A percentile compares a stretch with the other conserved stretches of the same genome.
phyloP scores from a whole-genome alignment of 306 rosid genomes.

The Lablab purpureus region DNA sequence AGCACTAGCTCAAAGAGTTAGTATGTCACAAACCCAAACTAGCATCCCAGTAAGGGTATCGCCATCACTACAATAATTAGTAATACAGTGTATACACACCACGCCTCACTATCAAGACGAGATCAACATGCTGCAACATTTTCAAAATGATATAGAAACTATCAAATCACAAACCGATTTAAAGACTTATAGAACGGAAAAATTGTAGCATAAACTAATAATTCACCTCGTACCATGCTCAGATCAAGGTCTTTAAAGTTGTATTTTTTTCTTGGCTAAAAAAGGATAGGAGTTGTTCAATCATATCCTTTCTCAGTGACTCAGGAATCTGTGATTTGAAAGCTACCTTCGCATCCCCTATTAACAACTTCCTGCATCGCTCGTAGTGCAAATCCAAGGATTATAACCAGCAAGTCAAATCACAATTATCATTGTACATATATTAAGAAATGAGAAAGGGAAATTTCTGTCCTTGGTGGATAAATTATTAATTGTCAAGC shows the following conservation, averaged over 20 bases:
- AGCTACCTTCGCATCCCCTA: constrained; percentile 61
- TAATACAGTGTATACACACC: constrained; percentile 57
- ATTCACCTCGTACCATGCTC: constrained; percentile 47
- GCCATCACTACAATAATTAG: constrained; percentile 47
- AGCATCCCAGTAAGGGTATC: constrained; percentile 46
- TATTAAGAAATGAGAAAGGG: constrained; percentile 28
- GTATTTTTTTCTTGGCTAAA: constrained; percentile 66
- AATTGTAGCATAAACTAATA: background rate
- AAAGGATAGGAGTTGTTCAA: constrained; percentile 62
- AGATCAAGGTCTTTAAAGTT: constrained; percentile 47
- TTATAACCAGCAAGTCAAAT: constrained; percentile 36
- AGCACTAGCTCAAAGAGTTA: constrained; percentile 54
- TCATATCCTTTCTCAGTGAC: constrained; percentile 68
- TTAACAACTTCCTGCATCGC: constrained; percentile 71
- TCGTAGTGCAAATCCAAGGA: constrained; percentile 36
- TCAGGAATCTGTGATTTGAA: constrained; percentile 70
- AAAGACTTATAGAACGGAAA: constrained; percentile 30
- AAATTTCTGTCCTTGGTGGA: background rate
- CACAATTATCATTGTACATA: constrained; percentile 15
- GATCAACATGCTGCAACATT: constrained; percentile 59
- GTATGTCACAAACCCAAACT: constrained; percentile 48
- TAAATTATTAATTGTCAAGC: background rate
- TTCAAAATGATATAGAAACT: constrained; percentile 12
- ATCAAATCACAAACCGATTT: constrained; percentile 36
- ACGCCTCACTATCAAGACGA: constrained; percentile 44